Evolutionary conservation across 225 moss, liverwort and hornwort genomes (phyloP).

Genomic region (Physcomitrellopsis africana): DNA sequence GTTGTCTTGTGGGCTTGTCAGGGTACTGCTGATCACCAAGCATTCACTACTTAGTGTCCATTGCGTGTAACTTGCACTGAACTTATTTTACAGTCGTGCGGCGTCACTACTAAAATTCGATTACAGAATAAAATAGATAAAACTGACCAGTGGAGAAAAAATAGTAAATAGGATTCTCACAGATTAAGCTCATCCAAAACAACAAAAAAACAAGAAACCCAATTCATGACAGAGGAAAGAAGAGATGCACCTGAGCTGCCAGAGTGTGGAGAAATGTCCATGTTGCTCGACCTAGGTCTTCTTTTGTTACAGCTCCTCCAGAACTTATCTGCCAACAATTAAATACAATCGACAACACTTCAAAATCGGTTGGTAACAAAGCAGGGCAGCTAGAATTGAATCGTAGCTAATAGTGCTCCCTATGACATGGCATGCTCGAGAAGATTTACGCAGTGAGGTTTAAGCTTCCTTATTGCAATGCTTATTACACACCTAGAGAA

Average conservation of each 20-base stretch:
- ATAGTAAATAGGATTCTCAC: background rate
- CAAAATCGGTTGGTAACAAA: background rate
- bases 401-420: background rate
- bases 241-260: constrained; percentile 80
- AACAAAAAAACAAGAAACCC: background rate
- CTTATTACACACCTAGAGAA: background rate
- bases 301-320: constrained; percentile 82
- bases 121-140: constrained; percentile 2
- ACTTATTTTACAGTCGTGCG: background rate
- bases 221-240: constrained; percentile 1
- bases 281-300: constrained; percentile 91
- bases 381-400: background rate
- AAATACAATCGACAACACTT: constrained; percentile 11
- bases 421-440: background rate
- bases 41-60: constrained; percentile 19
- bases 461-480: no score
- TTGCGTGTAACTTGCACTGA: background rate
- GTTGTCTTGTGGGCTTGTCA: constrained; percentile 87
- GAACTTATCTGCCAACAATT: constrained; percentile 51
- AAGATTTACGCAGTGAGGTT: background rate
- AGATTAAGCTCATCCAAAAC: background rate
- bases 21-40: constrained; percentile 68
- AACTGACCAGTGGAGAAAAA: background rate
- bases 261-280: constrained; percentile 98
- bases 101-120: background rate